Evolutionary conservation across 495 filamentous ascomycete genomes (phyloP).

Genomic region (Aspergillus incahuasiensis): DNA sequence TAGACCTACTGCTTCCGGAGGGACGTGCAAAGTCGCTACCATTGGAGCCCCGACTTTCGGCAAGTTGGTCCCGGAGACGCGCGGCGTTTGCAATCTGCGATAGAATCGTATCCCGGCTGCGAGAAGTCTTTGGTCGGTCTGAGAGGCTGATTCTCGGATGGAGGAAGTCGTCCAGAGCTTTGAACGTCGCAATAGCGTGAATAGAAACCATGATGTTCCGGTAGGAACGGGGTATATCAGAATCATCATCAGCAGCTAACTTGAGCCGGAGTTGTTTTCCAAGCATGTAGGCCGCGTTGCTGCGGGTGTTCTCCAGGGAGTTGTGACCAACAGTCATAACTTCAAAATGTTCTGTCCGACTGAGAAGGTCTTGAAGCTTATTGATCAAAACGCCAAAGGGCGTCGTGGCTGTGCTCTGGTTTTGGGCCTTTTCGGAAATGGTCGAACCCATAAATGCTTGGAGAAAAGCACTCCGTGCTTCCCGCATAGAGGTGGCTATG

Average conservation of each 20-base stretch:
- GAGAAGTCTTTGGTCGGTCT: slow-evolving; percentile 68
- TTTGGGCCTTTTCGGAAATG: slow-evolving; percentile 57
- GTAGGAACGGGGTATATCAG: slow-evolving; percentile 78
- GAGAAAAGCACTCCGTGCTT: slow-evolving; percentile 77
- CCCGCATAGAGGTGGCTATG: slow-evolving; percentile 28
- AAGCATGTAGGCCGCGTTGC: slow-evolving; percentile 91
- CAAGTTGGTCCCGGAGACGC: slow-evolving; percentile 42
- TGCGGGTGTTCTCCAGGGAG: slow-evolving; percentile 84
- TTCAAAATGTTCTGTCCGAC: slow-evolving; percentile 96
- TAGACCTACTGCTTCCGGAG: slow-evolving; percentile 17
- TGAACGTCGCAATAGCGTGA: slow-evolving; percentile 97
- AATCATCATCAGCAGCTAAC: slow-evolving; percentile 83
- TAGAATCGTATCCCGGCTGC: slow-evolving; percentile 61
- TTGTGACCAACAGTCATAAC: slow-evolving; percentile 94
- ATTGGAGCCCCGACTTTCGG: slow-evolving; percentile 26
- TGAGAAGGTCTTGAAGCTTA: slow-evolving; percentile 93
- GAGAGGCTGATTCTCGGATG: slow-evolving; percentile 81
- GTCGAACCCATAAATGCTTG: slow-evolving; percentile 88
- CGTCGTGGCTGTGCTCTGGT: slow-evolving; percentile 62
- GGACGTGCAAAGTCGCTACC: slow-evolving; percentile 28
- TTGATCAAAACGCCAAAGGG: slow-evolving; percentile 88
- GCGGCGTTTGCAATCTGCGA: slow-evolving; percentile 80
- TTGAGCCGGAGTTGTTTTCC: slow-evolving; percentile 92
- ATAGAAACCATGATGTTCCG: slow-evolving; percentile 96
- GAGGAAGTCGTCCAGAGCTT: slow-evolving; percentile 93